Base-by-base conservation (phyloP, 192 early-diverging fungal genomes). In the Coemansia sp. region DNA sequence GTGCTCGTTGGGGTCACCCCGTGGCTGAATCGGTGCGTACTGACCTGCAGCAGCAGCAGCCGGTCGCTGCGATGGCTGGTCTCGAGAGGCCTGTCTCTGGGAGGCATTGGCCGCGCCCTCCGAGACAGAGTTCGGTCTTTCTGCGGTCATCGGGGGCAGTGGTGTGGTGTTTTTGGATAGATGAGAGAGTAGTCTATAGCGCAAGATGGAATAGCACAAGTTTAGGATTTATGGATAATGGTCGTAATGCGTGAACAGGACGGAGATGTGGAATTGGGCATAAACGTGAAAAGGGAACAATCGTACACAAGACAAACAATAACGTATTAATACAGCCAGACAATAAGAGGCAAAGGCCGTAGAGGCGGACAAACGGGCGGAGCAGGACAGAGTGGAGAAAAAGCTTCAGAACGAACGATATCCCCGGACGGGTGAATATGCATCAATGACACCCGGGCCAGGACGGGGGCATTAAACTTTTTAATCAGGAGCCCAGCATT, bases 1-100 rank as follows among this genome's bases (percentile, higher is more conserved):
- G 54, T 80, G 77, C 50, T 70, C 61, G 41, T 80, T 62, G 20
- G 77, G 77, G 52, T 80, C 58, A 3, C 77, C 77, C 23, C 77
- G 77, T 11, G 77, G 77, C 62, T 54, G 70, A 51, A 80, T 80
- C 4, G 64, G 77, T 11, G 68, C 45, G 61, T 74, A 80, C 35
- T 43, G 27, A 10, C 45, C 48, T 4, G 49, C 32, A 35, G 32
- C 8, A 35, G 32, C 8, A 35, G 32, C 32, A 9, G 32, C 8
- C 32, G 32, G 32, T 35, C 32, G 32, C 32, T 35, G 14, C 7
- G n/a, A 23, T 22, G 57, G 39, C 20, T 55, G 58, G 48, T 66
- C 63, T 32, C 49, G 14, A 51, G 39, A 27, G 20, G 41, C 43
- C 37, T 43, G 39, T 7, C 50, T 26, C 13, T 47, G 39, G 1